Evolutionary conservation across 805 yeast species (phyloP), one percentile per base, ranked within the genome.

Genomic region (Tetrapisispora namnaoensis): DNA sequence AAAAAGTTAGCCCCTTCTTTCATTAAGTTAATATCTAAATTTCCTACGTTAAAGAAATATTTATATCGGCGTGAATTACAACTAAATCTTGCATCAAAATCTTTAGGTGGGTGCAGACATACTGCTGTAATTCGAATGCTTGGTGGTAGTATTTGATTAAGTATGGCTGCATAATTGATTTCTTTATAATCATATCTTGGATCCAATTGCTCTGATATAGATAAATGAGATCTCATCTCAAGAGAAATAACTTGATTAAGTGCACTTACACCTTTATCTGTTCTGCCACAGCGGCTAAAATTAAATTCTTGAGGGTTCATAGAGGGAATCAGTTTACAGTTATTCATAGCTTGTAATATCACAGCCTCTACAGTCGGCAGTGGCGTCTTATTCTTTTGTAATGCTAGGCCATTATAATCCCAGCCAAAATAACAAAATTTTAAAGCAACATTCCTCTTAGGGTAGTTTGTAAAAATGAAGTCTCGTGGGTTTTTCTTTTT

Each of bases 231-330:
- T 55, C 99, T 73, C 27, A 91, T 82, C 16, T 72, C 67, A 37
- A 93, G 68, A 0, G 96, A 82, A 5, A 93, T 83, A 2, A 93
- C 98, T 66, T 93, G 99, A 54, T 87, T 86, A 83, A 93, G 78
- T 0, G 99, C 99, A 69, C 96, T 86, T 14, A 91, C 98, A n/a
- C 97, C 98, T 55, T 79, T 80, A 60, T 91, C 98, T 0, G 98
- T 91, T 59, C 98, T 74, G 0, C 98, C 98, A 68, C 98, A 93
- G 53, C 97, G 71, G 55, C 95, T 84, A 63, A 90, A 89, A 14
- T 77, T 74, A 60, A 82, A 86, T 1, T 78, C 80, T 8, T 69
- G 69, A 0, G 88, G 82, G 20, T 78, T 81, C 21, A 75, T 57
- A 1, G 79, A 71, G 10, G 79, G 74, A 11, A 93, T 79, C 51